Evolutionary conservation across 2,329 filamentous ascomycete species (phyloP).

Genomic region (Aureobasidium subglaciale): DNA sequence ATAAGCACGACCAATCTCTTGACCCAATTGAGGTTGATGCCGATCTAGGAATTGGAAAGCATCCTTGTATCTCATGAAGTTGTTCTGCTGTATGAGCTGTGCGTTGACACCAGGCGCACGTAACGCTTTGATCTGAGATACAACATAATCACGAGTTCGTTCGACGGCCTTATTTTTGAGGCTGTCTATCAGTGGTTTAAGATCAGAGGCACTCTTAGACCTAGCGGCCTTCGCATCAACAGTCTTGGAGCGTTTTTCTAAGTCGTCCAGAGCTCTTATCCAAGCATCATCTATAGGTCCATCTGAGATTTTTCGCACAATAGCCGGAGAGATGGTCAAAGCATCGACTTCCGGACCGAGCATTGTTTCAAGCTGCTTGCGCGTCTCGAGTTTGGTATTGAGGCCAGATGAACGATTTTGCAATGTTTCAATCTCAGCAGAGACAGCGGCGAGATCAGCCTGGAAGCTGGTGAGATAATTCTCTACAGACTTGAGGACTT

Average conservation of each 20-base stretch:
- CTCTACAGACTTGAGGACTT: slow-evolving; percentile 88
- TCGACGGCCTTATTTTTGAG: slow-evolving; percentile 85
- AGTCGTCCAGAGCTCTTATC: slow-evolving; percentile 72
- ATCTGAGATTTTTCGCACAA: slow-evolving; percentile 79
- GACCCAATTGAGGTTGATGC: slow-evolving; percentile 74
- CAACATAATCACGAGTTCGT: slow-evolving; percentile 87
- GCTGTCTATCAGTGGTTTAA: slow-evolving; percentile 77
- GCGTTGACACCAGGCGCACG: slow-evolving; percentile 95
- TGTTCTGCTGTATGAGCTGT: slow-evolving; percentile 91
- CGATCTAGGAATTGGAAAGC: slow-evolving; percentile 77
- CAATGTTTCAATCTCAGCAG: slow-evolving; percentile 87
- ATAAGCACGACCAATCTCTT: slow-evolving; percentile 88
- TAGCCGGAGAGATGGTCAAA: slow-evolving; percentile 74
- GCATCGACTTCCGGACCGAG: slow-evolving; percentile 87
- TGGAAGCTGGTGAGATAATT: slow-evolving; percentile 88
- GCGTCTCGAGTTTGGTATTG: slow-evolving; percentile 79
- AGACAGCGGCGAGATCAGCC: slow-evolving; percentile 84
- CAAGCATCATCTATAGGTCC: slow-evolving; percentile 86
- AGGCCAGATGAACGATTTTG: slow-evolving; percentile 79
- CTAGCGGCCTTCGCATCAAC: slow-evolving; percentile 61
- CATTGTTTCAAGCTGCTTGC: slow-evolving; percentile 80
- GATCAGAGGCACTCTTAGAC: slow-evolving; percentile 72
- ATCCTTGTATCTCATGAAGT: slow-evolving; percentile 81
- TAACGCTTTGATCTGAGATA: slow-evolving; percentile 87
- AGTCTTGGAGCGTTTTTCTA: slow-evolving; percentile 68